These are phyloP conservation scores for Fusarium temperatum DNA, from an alignment of 2,329 filamentous ascomycete genomes.

Conservation along the genomic window DNA sequence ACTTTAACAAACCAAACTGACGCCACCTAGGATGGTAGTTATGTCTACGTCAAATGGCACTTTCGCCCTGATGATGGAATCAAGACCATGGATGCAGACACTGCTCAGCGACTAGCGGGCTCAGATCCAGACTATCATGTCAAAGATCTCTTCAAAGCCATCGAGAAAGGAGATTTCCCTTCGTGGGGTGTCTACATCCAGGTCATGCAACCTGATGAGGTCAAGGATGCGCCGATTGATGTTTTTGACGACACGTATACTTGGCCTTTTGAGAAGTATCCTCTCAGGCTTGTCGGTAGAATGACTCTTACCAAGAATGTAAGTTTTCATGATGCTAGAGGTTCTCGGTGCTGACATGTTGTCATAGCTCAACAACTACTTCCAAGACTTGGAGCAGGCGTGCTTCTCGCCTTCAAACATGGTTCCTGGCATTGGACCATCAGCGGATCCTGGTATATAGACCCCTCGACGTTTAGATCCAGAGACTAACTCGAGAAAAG, in stretches of 20 bases:
- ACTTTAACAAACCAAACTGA: not conserved
- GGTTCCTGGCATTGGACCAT: slow-evolving; percentile 70
- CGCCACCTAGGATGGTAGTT: slow-evolving; percentile 51
- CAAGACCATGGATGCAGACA: slow-evolving; percentile 52
- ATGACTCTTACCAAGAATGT: slow-evolving; percentile 72
- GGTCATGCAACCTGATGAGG: slow-evolving; percentile 68
- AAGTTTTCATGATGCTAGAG: fast-evolving
- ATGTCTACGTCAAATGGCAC: slow-evolving; percentile 60
- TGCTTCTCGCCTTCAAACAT: slow-evolving; percentile 72
- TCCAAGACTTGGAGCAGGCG: slow-evolving; percentile 74
- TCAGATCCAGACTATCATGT: slow-evolving; percentile 62
- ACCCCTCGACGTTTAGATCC: fast-evolving
- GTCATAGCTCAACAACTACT: slow-evolving; percentile 64
- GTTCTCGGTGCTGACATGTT: fast-evolving
- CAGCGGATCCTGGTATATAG: slow-evolving; percentile 61
- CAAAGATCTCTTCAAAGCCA: slow-evolving; percentile 53
- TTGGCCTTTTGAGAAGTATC: slow-evolving; percentile 71
- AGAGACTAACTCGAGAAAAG: not conserved
- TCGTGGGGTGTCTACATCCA: slow-evolving; percentile 73
- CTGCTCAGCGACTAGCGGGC: slow-evolving; percentile 49
- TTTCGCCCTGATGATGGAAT: slow-evolving; percentile 58
- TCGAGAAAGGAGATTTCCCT: slow-evolving; percentile 67
- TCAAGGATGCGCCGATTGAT: slow-evolving; percentile 68
- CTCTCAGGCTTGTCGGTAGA: slow-evolving; percentile 67
- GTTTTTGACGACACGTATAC: slow-evolving; percentile 76